Conservation (phyloP, 2,329 filamentous ascomycete species). For the Nemania diffusa region DNA sequence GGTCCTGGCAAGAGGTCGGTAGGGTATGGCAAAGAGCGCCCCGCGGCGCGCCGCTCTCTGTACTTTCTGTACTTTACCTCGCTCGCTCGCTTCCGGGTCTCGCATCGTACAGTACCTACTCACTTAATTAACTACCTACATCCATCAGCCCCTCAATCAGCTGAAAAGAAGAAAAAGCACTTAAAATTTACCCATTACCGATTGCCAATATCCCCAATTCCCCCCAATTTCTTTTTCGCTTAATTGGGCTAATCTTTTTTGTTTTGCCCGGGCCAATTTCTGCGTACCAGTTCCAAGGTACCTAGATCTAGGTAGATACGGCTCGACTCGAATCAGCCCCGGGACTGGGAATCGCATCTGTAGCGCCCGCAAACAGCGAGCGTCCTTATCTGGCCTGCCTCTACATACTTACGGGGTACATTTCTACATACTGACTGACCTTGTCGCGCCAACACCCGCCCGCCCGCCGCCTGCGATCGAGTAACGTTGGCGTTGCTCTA, state of each 20-base stretch:
- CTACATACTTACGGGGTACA: no score
- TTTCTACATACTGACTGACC: constrained; percentile 20
- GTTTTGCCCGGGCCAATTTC: background rate
- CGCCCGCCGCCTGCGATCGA: constrained; percentile 26
- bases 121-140: constrained; percentile 5
- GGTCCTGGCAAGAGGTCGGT: background rate
- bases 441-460: constrained; percentile 29
- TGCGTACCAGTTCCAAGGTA: constrained; percentile 1
- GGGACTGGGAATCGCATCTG: constrained; percentile 1
- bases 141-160: constrained; percentile 28
- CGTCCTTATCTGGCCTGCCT: background rate
- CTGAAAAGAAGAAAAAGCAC: constrained; percentile 29
- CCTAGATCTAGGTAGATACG: constrained; percentile 8
- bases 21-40: background rate
- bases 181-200: constrained; percentile 28
- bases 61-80: constrained; percentile 1
- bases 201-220: background rate
- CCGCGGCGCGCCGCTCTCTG: background rate
- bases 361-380: background rate
- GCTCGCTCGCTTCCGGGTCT: constrained; percentile 3
- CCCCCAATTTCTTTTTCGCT: constrained; percentile 21
- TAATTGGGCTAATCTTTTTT: constrained; percentile 26
- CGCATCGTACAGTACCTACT: background rate
- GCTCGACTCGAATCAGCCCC: constrained; percentile 14
- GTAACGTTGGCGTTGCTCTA: constrained; percentile 38